Conservation (phyloP, 139 green algal species). For the Haematococcus sp. region DNA sequence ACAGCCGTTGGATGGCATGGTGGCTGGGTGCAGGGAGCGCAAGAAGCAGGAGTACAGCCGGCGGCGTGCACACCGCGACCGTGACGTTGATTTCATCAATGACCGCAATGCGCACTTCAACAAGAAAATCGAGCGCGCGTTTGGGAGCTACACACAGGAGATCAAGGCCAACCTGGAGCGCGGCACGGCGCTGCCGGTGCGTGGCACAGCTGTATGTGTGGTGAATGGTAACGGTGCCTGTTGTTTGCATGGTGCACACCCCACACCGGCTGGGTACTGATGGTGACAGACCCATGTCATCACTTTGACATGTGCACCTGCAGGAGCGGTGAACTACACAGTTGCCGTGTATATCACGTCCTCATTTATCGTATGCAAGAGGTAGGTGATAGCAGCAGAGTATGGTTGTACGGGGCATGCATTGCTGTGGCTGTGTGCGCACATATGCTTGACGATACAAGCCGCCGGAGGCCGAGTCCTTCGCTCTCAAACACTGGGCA, state of each 20-base stretch:
- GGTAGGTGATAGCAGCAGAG: background rate
- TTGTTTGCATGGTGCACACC: background rate
- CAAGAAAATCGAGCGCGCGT: slow-evolving; percentile 93
- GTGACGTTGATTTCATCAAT: slow-evolving; percentile 97
- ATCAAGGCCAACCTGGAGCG: slow-evolving; percentile 98
- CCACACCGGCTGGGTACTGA: background rate
- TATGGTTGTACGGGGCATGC: background rate
- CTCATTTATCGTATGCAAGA: background rate
- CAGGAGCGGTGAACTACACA: too few relatives aligned
- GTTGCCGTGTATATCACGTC: too few relatives aligned
- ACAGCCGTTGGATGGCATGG: too few relatives aligned
- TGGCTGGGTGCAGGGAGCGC: too few relatives aligned
- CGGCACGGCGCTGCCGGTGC: slow-evolving; percentile 93
- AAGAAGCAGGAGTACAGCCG: slow-evolving; percentile 61
- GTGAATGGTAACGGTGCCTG: background rate
- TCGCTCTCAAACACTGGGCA: slow-evolving; percentile 13
- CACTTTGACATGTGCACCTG: background rate
- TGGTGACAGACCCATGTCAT: background rate
- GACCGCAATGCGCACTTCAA: slow-evolving; percentile 96
- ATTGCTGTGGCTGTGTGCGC: background rate
- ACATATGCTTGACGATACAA: background rate
- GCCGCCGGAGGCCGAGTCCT: slow-evolving; percentile 31
- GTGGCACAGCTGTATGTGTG: slow-evolving; percentile 22
- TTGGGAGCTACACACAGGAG: slow-evolving; percentile 79
- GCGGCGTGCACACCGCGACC: slow-evolving; percentile 61